Base-by-base conservation (phyloP, 345 rosid species). In the Heritiera fomes region DNA sequence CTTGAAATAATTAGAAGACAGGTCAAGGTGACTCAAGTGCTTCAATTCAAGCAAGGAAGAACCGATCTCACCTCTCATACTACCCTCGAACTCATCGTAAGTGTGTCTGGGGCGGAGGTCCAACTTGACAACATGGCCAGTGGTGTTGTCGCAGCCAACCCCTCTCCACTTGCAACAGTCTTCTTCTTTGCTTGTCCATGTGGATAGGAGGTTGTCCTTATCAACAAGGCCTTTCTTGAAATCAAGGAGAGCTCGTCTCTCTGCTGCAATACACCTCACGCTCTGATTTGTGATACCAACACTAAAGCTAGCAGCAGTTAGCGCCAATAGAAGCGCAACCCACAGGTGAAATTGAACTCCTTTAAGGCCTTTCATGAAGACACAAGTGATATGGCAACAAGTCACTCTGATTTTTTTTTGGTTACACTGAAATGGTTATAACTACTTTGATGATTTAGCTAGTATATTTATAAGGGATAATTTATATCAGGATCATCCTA, bases 1-100 rank as follows among this genome's bases (percentile, higher is more conserved):
- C 11, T 34, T 30, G 46, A 82, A 82, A 60, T 23, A 59, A 43
- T 79, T 82, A 34, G 4, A 30, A 32, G 76, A 59, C 8, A 82
- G 28, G 20, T 79, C 77, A 5, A 82, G 18, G 59, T 75, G 62
- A 32, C 45, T 62, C 49, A 75, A 61, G 53, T 69, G 43, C 17
- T 30, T 38, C 30, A 82, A n/a, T 20, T 75, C 20, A 14, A 79
- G 49, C 55, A 82, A 49, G 46, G 84, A 67, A 20, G 75, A 12
- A 17, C 53, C 53, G 12, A 82, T 50, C 43, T 74, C 71, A 61
- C 82, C 85, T 28, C 68, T 32, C 66, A 79, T 23, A 41, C 58
- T 4, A 0, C 0, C 10, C 4, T 34, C 23, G 9, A 2, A 17
- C 23, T 18, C 23, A 55, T 55, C 3, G 60, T 18, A 17, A 55